Evolutionary conservation across 768 basidiomycete genomes (phyloP).

Genomic region (Suillus tomentosus): DNA sequence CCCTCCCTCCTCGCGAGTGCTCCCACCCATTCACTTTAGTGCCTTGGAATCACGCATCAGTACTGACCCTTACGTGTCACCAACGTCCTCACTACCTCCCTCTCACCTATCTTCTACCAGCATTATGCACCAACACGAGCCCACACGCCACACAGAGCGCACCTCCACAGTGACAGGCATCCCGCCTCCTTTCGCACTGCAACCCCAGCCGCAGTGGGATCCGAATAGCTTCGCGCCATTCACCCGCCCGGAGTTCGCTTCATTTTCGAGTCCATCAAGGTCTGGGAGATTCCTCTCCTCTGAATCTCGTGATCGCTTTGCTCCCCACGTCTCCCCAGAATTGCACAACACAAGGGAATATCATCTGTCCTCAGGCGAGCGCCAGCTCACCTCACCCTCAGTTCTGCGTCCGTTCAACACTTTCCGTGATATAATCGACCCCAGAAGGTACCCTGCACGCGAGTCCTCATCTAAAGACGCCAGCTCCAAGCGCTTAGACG

Average conservation of each 20-base stretch:
- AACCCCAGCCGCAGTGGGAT: slow-evolving; percentile 71
- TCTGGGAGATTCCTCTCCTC: slow-evolving; percentile 32
- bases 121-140: slow-evolving; percentile 20
- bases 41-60: slow-evolving; percentile 20
- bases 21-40: slow-evolving; percentile 29
- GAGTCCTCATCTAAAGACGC: slow-evolving; percentile 19
- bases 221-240: slow-evolving; percentile 39
- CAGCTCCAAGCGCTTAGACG: slow-evolving; percentile 23
- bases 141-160: slow-evolving; percentile 24
- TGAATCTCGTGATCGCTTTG: slow-evolving; percentile 20
- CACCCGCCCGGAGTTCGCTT: slow-evolving; percentile 39
- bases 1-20: slow-evolving; percentile 29
- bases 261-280: slow-evolving; percentile 35
- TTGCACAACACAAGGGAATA: slow-evolving; percentile 17
- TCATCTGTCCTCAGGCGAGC: slow-evolving; percentile 20
- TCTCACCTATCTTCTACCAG: slow-evolving; percentile 19
- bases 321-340: slow-evolving; percentile 15
- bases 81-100: slow-evolving; percentile 36
- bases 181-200: slow-evolving; percentile 63
- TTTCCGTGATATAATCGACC: slow-evolving; percentile 16
- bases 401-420: slow-evolving; percentile 18
- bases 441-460: slow-evolving; percentile 18
- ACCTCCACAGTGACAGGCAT: slow-evolving; percentile 24
- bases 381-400: slow-evolving; percentile 9
- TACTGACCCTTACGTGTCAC: slow-evolving; percentile 23